These are phyloP conservation scores for Suillus subluteus DNA, from an alignment of 768 basidiomycete species.

Conservation along the genomic window DNA sequence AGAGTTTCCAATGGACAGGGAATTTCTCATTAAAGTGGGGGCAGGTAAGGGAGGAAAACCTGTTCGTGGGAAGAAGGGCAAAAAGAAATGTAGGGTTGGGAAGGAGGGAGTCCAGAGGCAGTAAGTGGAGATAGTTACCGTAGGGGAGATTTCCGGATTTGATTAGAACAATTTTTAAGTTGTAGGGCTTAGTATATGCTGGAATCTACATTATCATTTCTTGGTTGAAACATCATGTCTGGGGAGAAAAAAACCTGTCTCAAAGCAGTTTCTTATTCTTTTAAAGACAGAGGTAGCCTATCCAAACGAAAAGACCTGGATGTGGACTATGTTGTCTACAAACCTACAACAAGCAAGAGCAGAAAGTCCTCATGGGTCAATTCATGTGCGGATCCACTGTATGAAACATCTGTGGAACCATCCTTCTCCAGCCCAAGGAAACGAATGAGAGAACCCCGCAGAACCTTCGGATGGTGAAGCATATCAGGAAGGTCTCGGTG, in stretches of 20 bases:
- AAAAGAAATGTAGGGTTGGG: no score
- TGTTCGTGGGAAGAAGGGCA: no score
- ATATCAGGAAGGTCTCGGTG: neutral
- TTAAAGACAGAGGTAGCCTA: neutral
- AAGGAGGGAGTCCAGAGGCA: no score
- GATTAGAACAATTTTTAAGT: no score
- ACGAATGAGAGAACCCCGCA: neutral
- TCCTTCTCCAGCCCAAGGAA: neutral
- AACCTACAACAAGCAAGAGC: neutral
- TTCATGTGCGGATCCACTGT: neutral
- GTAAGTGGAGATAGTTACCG: no score
- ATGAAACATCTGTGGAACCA: neutral
- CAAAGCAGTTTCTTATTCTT: no score
- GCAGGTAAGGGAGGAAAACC: no score
- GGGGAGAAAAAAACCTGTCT: no score
- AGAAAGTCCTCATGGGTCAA: neutral
- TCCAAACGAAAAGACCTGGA: neutral
- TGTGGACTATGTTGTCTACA: neutral
- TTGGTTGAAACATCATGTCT: no score
- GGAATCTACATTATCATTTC: no score
- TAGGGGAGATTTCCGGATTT: no score
- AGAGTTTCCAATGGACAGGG: neutral
- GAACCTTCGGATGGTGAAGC: neutral
- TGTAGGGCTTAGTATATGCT: no score
- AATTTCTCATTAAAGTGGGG: neutral